A percentile compares a stretch with the other conserved stretches of the same genome.
These are phyloP conservation scores for Pestalotiopsis sp. DNA, from an alignment of 2,329 filamentous ascomycete species.

Conservation along the genomic window DNA sequence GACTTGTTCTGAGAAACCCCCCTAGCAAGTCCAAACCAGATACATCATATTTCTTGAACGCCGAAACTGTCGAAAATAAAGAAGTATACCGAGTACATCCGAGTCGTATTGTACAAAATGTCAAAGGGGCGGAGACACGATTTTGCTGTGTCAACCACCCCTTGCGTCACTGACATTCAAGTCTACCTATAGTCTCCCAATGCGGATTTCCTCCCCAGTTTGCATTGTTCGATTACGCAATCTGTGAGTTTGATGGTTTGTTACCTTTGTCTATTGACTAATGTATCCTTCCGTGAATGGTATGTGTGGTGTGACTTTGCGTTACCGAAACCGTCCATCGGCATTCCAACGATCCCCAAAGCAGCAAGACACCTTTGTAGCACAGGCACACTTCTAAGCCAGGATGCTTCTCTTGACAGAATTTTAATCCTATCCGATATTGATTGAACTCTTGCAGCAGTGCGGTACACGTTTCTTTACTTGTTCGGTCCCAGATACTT, in stretches of 20 bases:
- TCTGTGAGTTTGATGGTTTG: not conserved
- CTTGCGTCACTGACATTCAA: not conserved
- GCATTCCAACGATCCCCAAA: not conserved
- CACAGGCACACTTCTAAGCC: not conserved
- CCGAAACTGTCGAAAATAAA: not conserved
- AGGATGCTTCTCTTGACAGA: not conserved
- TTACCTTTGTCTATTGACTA: not conserved
- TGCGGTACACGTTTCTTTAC: not conserved
- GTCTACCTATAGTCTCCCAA: not conserved
- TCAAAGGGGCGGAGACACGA: too few relatives aligned
- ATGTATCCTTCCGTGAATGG: not conserved
- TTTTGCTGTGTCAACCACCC: not conserved
- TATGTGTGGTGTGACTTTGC: not conserved
- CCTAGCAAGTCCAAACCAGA: not conserved
- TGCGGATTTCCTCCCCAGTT: not conserved
- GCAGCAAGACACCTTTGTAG: not conserved
- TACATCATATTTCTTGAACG: not conserved
- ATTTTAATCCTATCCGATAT: not conserved
- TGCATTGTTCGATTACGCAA: not conserved
- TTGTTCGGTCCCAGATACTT: not conserved
- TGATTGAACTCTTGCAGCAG: not conserved
- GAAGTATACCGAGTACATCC: not conserved
- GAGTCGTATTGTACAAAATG: not conserved
- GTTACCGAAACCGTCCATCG: not conserved
- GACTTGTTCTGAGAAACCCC: slow-evolving; percentile 68